Conservation (phyloP, 257 asterid genomes). For the Vinca minor region DNA sequence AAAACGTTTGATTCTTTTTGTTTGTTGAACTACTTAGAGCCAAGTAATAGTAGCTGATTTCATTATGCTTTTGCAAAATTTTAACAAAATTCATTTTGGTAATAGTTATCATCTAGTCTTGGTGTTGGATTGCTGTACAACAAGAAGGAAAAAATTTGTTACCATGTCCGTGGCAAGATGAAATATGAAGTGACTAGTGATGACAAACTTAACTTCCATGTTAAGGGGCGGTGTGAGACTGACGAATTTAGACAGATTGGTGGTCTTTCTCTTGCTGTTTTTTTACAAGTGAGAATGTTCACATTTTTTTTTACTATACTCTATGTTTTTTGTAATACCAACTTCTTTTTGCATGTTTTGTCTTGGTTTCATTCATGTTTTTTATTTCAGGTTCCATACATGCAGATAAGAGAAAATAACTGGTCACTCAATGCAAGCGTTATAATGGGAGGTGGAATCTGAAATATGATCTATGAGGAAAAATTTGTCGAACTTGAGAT, state of each 20-base stretch:
- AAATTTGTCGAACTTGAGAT: background rate
- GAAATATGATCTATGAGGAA: constrained; percentile 47
- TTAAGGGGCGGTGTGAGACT: constrained; percentile 54
- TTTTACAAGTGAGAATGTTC: background rate
- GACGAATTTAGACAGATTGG: constrained; percentile 56
- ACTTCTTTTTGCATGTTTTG: too few species aligned
- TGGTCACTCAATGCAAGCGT: constrained; percentile 63
- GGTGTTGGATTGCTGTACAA: constrained; percentile 57
- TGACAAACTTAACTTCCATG: constrained; percentile 41
- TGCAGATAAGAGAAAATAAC: constrained; percentile 74
- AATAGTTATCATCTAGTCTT: constrained; percentile 53
- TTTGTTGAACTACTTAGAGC: background rate
- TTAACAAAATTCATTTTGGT: constrained; percentile 16
- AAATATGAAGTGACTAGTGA: constrained; percentile 52
- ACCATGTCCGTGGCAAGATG: constrained; percentile 53
- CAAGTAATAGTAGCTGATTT: background rate
- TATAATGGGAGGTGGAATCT: constrained; percentile 63
- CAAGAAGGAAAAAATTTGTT: constrained; percentile 48
- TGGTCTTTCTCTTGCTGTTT: background rate
- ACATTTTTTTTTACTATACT: too few species aligned
- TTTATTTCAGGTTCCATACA: constrained; percentile 46
- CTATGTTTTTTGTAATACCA: background rate
- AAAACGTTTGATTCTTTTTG: background rate
- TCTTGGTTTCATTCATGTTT: constrained; percentile 6
- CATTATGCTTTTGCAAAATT: background rate